Evolutionary conservation across 257 asterid species (phyloP), one percentile per base, ranked within the genome.

Genomic region (Solanum bulbocastanum): DNA sequence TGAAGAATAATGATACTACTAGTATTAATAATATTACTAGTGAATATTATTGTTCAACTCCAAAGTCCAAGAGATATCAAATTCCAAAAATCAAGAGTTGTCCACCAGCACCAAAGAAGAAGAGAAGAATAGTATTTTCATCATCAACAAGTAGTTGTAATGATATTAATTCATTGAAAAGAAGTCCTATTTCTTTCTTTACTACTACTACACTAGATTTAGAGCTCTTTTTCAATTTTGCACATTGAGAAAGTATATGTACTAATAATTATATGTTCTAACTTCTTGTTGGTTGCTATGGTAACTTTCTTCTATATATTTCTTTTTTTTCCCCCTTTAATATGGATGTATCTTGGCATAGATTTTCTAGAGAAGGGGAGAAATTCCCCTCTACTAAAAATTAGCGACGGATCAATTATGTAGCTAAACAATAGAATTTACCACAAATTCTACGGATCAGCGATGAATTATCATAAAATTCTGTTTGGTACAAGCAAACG

Each of bases 51-150:
- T 95, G 97, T 81, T 88, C 93, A 1, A 96, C 99, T 40, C 99
- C 99, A 1, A 96, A 93, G 87, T 93, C 94, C 0, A 83, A 94
- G 69, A 94, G 91, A 76, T 91, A 42, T 88, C 90, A 91, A 35
- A 95, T 96, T 88, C 97, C 98, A n/a, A 94, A 93, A 89, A 91
- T 93, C 35, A 88, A 76, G 27, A 94, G 93, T 23, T 96, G 99
- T 86, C 99, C 99, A 2, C 99, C 98, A 6, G 95, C 98, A 3
- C 99, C 99, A 1, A 95, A 93, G 94, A 96, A 95, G 92, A 87
- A 90, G 60, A 86, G 93, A 68, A 56, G 76, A 75, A 74, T 88
- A 75, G 66, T 88, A 58, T 25, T 85, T 33, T 76, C 88, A 27
- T 76, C 88, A 27, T 14, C 68, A 71, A n/a, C 5, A 56, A 56